Base-by-base conservation (phyloP, 805 yeast species). In the Nakazawaea laoshanensis region DNA sequence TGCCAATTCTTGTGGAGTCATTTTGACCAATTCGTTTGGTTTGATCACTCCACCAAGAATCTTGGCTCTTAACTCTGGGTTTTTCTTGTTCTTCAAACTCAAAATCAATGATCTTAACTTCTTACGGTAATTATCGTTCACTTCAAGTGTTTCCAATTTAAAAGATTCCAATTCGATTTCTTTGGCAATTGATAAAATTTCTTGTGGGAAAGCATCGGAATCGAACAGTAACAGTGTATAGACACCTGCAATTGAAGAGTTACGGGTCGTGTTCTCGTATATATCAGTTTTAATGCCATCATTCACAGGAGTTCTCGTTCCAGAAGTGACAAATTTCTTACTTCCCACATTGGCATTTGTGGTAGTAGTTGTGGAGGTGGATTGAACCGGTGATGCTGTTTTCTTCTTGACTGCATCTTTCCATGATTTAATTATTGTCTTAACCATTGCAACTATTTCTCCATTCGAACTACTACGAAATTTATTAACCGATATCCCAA, bases 401-500 rank as follows among this genome's bases (percentile, higher is more conserved):
- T 56, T 57, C 53, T 78, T 80, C 45, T 79, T 82, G 39, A 63
- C 65, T 28, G 77, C 77, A 42, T 89, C 96, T 50, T 86, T 86
- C 98, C 98, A 92, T 23, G 68, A 64, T 44, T 75, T 72, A 46
- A 92, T 87, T 61, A 88, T 83, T 44, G 74, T 75, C 53, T 83
- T 84, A 23, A 89, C 97, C 25, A 82, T 58, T 2, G 67, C 57
- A 9, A 79, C 64, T 29, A 92, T 70, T 44, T 87, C 94, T 15
- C 69, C 41, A 54, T 82, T 84, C 19, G 58, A 49, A 29, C 77
- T 74, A 7, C 83, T 59, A 42, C 95, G 74, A 48, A 82, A 74
- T 56, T 85, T 87, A 61, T 92, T 92, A 26, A 92, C 96, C 7
- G 88, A 89, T 12, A 92, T 89, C 42, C 98, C 98, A n/a, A 92